Conservation (phyloP, 306 rosid species). For the Dalbergia cultrata region DNA sequence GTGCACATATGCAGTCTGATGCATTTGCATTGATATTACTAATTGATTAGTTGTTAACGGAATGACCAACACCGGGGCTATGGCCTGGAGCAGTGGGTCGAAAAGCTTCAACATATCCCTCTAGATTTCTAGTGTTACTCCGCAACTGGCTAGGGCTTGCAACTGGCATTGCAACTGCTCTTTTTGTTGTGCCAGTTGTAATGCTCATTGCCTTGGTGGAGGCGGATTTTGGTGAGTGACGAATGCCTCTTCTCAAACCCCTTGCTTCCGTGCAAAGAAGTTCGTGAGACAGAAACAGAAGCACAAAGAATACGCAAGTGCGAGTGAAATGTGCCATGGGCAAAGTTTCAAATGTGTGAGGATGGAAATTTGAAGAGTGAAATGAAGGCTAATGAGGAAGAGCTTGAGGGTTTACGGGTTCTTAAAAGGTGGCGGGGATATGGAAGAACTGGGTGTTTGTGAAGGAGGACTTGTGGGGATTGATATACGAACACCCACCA, state of each 20-base stretch:
- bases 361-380: not conserved
- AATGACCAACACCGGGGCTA: slow-evolving; percentile 92
- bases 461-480: slow-evolving; percentile 20
- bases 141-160: slow-evolving; percentile 42
- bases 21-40: not conserved
- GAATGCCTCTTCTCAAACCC: slow-evolving; percentile 42
- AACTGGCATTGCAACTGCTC: too few relatives aligned
- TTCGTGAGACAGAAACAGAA: slow-evolving; percentile 58
- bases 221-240: slow-evolving; percentile 17
- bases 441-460: not conserved
- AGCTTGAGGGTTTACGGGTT: not conserved
- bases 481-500: too few relatives aligned
- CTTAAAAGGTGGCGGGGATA: slow-evolving; percentile 21
- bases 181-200: not conserved
- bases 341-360: slow-evolving; percentile 10
- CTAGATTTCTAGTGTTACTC: not conserved
- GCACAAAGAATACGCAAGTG: slow-evolving; percentile 56
- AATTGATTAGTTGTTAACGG: slow-evolving; percentile 54
- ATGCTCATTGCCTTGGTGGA: slow-evolving; percentile 8
- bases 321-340: slow-evolving; percentile 59
- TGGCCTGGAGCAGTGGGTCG: slow-evolving; percentile 82
- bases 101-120: slow-evolving; percentile 64
- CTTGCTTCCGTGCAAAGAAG: slow-evolving; percentile 65
- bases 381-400: not conserved
- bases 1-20: not conserved